A percentile compares a stretch with the other conserved stretches of the same genome.
Evolutionary conservation across 2,329 filamentous ascomycete genomes (phyloP).

Genomic region (Cladosporium velox): DNA sequence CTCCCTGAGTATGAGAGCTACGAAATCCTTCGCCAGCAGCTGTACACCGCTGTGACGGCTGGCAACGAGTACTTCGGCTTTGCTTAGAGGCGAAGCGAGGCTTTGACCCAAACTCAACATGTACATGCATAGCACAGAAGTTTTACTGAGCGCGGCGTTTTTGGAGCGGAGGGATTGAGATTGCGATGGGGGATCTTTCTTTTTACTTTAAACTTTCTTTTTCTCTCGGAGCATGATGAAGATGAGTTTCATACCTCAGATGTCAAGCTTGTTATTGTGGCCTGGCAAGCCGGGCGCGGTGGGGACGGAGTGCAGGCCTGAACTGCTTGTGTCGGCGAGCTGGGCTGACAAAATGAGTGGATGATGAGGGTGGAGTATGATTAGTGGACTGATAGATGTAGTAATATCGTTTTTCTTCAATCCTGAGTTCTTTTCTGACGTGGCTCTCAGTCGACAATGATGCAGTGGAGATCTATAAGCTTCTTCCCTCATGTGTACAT

Average conservation of each 20-base stretch:
- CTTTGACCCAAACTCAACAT: background rate
- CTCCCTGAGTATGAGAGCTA: constrained; percentile 98
- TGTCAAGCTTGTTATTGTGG: background rate
- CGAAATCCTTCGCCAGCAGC: constrained; percentile 79
- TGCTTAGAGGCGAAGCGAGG: constrained; percentile 61
- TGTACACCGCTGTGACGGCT: constrained; percentile 95
- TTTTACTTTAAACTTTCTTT: background rate
- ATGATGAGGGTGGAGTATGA: background rate
- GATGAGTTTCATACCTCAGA: background rate
- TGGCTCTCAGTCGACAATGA: background rate
- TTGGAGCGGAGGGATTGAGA: background rate
- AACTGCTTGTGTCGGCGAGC: constrained; percentile 18
- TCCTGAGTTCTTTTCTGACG: background rate
- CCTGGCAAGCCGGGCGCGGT: background rate
- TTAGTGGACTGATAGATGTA: constrained; percentile 16
- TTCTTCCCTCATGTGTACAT: background rate
- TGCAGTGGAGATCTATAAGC: background rate
- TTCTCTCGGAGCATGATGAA: background rate
- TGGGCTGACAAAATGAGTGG: background rate
- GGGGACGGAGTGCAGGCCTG: constrained; percentile 26
- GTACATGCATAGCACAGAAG: constrained; percentile 20
- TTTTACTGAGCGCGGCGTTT: constrained; percentile 20
- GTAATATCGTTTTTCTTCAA: constrained; percentile 13
- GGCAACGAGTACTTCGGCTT: constrained; percentile 98
- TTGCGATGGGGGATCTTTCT: background rate